Conservation (phyloP, 2,329 filamentous ascomycete species). For the Ophiostoma ips region DNA sequence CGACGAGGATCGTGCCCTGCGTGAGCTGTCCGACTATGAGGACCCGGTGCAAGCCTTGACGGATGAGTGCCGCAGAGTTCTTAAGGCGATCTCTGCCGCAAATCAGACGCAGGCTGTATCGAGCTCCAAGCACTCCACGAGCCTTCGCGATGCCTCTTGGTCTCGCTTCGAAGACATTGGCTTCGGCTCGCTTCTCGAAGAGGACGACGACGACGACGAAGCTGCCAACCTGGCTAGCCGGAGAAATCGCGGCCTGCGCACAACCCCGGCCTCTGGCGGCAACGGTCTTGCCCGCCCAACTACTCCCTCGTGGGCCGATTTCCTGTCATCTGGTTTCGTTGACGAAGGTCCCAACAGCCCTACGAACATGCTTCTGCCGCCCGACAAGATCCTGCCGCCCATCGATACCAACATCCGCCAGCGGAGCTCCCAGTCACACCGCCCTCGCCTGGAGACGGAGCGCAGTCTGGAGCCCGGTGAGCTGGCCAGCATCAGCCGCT, state of each 20-base stretch:
- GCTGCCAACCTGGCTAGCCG: slow-evolving; percentile 23
- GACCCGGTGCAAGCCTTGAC: slow-evolving; percentile 81
- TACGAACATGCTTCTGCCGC: slow-evolving; percentile 65
- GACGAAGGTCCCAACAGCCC: slow-evolving; percentile 55
- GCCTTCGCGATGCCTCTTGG: slow-evolving; percentile 78
- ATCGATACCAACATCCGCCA: slow-evolving; percentile 60
- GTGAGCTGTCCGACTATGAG: slow-evolving; percentile 75
- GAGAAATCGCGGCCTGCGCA: slow-evolving; percentile 35
- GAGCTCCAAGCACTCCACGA: slow-evolving; percentile 55
- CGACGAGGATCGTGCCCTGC: slow-evolving; percentile 71
- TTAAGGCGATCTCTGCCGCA: slow-evolving; percentile 73
- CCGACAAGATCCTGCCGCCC: slow-evolving; percentile 80
- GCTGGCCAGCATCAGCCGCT: slow-evolving; percentile 74
- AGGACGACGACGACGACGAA: slow-evolving; percentile 53
- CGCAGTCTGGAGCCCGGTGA: slow-evolving; percentile 72
- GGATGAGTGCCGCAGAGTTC: slow-evolving; percentile 83
- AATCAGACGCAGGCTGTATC: slow-evolving; percentile 68
- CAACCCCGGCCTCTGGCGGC: slow-evolving; percentile 52
- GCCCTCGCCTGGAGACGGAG: slow-evolving; percentile 54
- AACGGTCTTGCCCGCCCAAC: slow-evolving; percentile 65
- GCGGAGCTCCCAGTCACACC: slow-evolving; percentile 76
- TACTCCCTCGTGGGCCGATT: slow-evolving; percentile 96
- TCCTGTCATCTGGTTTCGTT: slow-evolving; percentile 82
- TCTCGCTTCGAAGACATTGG: slow-evolving; percentile 93
- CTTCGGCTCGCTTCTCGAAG: slow-evolving; percentile 63